Conservation (phyloP, 192 early-diverging fungal species). For the Backusella tarrabulga region DNA sequence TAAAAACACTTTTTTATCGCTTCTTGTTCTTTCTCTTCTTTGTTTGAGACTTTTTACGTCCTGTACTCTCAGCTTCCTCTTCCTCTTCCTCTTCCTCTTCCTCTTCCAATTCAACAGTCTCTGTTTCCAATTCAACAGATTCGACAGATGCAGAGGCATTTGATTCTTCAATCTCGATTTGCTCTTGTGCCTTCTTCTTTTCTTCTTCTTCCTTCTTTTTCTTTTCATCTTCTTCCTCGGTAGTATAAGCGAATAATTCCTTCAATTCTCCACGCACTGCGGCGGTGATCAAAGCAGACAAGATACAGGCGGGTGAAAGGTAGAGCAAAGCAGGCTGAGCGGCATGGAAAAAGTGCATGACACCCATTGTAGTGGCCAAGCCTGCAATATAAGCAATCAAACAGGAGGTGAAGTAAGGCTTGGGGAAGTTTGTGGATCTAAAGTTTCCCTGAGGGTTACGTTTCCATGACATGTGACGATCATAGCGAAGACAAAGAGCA, state of each 20-base stretch:
- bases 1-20: background rate
- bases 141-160: background rate
- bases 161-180: conserved; percentile 9
- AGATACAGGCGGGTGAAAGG: conserved; percentile 93
- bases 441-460: conserved; percentile 51
- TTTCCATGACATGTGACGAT: conserved; percentile 73
- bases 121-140: background rate
- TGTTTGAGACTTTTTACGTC: background rate
- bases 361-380: conserved; percentile 82
- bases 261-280: conserved; percentile 66
- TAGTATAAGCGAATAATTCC: conserved; percentile 60
- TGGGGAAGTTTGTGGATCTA: conserved; percentile 64
- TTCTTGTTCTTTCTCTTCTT: conserved; percentile 13
- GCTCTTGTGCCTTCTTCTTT: conserved; percentile 39
- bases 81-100: background rate
- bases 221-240: conserved; percentile 47
- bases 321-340: conserved; percentile 97
- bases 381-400: conserved; percentile 81
- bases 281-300: conserved; percentile 74
- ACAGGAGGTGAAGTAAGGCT: conserved; percentile 85
- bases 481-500: conserved; percentile 86
- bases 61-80: background rate
- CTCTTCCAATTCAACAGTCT: conserved; percentile 8
- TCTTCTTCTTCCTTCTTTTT: conserved; percentile 44
- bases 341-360: conserved; percentile 95